A percentile compares a stretch with the other conserved stretches of the same genome.
Evolutionary conservation across 202 grass and related monocot species (phyloP).

Genomic region (Miscanthus sacchariflorus): DNA sequence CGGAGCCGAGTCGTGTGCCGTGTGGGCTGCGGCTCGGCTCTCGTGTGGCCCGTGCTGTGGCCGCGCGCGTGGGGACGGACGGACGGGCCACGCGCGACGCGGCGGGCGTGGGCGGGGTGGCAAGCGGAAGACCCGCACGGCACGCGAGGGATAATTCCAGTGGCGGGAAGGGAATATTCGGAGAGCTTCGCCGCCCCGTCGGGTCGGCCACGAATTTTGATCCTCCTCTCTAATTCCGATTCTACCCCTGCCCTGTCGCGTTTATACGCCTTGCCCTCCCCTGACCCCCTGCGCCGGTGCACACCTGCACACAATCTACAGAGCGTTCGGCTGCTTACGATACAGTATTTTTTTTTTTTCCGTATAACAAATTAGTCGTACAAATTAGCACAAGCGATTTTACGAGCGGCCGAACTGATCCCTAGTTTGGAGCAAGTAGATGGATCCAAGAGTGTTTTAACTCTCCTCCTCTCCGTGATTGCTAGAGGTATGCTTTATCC

Average conservation of each 20-base stretch:
- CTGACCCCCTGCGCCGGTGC: neutral
- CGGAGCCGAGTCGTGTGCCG: neutral
- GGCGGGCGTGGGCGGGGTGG: neutral
- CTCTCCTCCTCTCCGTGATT: neutral
- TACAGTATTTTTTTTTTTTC: too few species aligned
- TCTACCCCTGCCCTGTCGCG: neutral
- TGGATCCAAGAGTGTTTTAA: neutral
- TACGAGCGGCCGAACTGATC: too few species aligned
- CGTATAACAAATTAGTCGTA: too few species aligned
- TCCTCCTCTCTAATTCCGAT: neutral
- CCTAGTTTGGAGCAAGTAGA: too few species aligned
- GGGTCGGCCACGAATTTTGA: neutral
- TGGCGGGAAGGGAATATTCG: conserved; percentile 62
- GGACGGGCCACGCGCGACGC: neutral
- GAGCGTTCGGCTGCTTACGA: too few species aligned
- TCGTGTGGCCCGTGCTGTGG: too few species aligned
- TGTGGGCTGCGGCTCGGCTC: too few species aligned
- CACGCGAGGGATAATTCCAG: conserved; percentile 55
- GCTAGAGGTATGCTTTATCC: neutral
- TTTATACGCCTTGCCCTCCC: neutral
- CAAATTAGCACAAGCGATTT: too few species aligned
- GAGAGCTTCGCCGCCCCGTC: neutral
- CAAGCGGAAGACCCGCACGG: neutral
- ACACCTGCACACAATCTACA: too few species aligned
- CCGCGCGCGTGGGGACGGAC: neutral